Conservation (phyloP, 2,329 filamentous ascomycete species). For the Cytospora piceae region DNA sequence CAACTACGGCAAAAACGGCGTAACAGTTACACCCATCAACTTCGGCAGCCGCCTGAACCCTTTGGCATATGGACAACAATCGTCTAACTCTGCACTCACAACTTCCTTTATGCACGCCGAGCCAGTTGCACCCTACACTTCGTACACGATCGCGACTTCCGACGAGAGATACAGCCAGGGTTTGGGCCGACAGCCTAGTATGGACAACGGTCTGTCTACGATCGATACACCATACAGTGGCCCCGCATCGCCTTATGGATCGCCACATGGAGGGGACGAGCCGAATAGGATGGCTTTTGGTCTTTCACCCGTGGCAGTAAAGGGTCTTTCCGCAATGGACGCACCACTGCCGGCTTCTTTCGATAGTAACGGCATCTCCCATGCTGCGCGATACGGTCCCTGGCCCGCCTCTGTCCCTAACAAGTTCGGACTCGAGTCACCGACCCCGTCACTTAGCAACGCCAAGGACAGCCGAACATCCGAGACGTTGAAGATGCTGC, state of each 20-base stretch:
- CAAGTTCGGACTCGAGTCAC: slow-evolving; percentile 87
- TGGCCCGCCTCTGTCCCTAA: slow-evolving; percentile 92
- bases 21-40: slow-evolving; percentile 63
- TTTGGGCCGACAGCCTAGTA: slow-evolving; percentile 53
- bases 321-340: slow-evolving; percentile 84
- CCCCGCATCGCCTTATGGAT: slow-evolving; percentile 71
- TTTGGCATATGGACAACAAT: slow-evolving; percentile 63
- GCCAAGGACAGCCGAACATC: slow-evolving; percentile 65
- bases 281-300: slow-evolving; percentile 66
- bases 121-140: slow-evolving; percentile 52
- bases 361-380: slow-evolving; percentile 92
- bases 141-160: slow-evolving; percentile 50
- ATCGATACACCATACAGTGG: slow-evolving; percentile 64
- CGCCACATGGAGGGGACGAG: slow-evolving; percentile 74
- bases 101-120: slow-evolving; percentile 71
- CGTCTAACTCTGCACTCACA: slow-evolving; percentile 71
- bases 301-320: slow-evolving; percentile 73
- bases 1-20: slow-evolving; percentile 75
- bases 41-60: slow-evolving; percentile 72
- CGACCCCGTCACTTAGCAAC: slow-evolving; percentile 71
- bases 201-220: slow-evolving; percentile 59
- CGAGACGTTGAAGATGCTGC: slow-evolving; percentile 66
- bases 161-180: slow-evolving; percentile 48
- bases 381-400: slow-evolving; percentile 85
- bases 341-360: slow-evolving; percentile 93